Base-by-base conservation (phyloP, 495 filamentous ascomycete genomes). In the Apiosordaria backusii region DNA sequence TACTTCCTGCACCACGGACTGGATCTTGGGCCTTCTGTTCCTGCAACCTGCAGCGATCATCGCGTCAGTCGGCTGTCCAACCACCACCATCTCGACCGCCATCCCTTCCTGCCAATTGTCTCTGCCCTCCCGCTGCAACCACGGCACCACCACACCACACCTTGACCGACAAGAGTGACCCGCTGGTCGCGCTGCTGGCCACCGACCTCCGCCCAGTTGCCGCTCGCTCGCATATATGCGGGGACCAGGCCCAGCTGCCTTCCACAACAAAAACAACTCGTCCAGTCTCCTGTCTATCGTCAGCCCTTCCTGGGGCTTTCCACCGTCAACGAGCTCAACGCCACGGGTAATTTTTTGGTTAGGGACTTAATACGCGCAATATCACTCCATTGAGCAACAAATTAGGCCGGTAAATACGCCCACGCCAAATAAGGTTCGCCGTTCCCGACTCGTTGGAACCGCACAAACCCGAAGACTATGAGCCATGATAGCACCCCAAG, bases 341-440 rank as follows among this genome's bases (percentile, higher is more conserved):
- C 65, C 61, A 55, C 60, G 57, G 26, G 22, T 18, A 21, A 6
- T 55, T 55, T 73, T 74, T 73, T 73, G 71, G 71, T 75, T 73
- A 73, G 63, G 70, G 64, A 62, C 62, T 61, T 67, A 67, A 64
- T 35, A 58, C 62, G 45, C n/a, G 45, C 62, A 72, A 60, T 67
- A 73, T 71, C 64, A 68, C 65, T 70, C 70, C 29, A 67, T 52
- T 50, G 66, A 66, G 29, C 61, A 67, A 60, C 64, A 57, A 24
- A 62, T 67, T 67, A 58, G 19, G 27, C 23, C 66, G 57, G 25
- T 60, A 60, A n/a, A 22, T 24, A 65, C 29, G 21, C 23, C 25
- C 35, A 57, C n/a, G 45, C 21, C 59, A 50, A 21, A 16, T 22
- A 50, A 29, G 53, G 35, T 22, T 22, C 24, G 23, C 23, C 18